These are phyloP conservation scores for Lactarius pseudohatsudake DNA, from an alignment of 768 basidiomycete species.

Conservation along the genomic window DNA sequence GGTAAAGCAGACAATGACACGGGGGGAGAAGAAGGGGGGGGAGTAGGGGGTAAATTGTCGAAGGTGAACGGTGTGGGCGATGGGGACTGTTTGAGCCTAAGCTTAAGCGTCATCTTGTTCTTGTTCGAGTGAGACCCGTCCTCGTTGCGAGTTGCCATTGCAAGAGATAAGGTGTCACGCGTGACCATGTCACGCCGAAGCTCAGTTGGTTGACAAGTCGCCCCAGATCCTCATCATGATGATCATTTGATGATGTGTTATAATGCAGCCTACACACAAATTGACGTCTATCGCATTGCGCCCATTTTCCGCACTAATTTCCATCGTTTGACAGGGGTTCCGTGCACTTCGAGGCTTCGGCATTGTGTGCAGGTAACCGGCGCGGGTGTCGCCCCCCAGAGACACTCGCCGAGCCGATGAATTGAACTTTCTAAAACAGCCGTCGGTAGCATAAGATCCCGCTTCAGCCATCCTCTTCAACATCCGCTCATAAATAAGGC, in stretches of 20 bases:
- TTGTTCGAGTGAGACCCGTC: neutral
- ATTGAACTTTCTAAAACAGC: conserved; percentile 12
- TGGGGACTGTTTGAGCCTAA: conserved; percentile 43
- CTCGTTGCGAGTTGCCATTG: neutral
- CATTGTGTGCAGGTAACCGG: neutral
- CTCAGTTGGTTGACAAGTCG: no score
- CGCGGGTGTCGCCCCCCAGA: neutral
- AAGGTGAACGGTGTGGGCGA: conserved; percentile 58
- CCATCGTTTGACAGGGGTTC: neutral
- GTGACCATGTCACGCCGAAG: neutral
- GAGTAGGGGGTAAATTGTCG: conserved; percentile 43
- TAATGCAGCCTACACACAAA: no score
- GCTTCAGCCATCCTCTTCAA: neutral
- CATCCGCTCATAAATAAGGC: neutral
- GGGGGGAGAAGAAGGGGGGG: conserved; percentile 38
- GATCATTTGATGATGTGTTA: no score
- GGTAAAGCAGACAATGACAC: conserved; percentile 37
- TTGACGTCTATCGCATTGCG: neutral
- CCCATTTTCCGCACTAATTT: neutral
- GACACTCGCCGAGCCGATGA: conserved; percentile 16
- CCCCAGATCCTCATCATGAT: no score
- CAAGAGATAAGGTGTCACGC: neutral
- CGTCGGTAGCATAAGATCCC: conserved; percentile 1
- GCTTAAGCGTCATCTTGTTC: conserved; percentile 36
- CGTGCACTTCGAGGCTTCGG: conserved; percentile 8